Percentiles rank a stretch among this genome's conserved stretches.
phyloP scores from a whole-genome alignment of 2,329 filamentous ascomycete genomes.

The Aspergillus ochraceus region DNA sequence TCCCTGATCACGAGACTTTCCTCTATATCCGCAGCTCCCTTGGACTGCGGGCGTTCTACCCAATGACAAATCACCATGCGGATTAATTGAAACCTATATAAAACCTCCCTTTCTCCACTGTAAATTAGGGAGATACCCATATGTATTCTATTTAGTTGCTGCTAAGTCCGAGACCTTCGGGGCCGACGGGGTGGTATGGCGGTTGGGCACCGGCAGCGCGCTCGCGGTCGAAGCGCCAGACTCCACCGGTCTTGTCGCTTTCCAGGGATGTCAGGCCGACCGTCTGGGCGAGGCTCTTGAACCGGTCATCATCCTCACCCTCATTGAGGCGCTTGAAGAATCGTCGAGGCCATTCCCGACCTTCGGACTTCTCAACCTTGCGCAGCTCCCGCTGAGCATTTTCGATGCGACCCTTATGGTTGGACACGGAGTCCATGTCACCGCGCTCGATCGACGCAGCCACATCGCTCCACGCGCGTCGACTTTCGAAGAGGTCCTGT shows the following conservation, averaged over 20 bases:
- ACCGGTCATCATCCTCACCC: conserved; percentile 35
- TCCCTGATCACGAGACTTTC: not conserved
- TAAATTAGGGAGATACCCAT: not conserved
- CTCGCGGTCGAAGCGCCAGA: conserved; percentile 67
- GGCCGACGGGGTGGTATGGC: conserved; percentile 44
- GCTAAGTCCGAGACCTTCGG: conserved; percentile 40
- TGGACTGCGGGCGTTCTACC: not conserved
- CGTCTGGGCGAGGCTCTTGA: conserved; percentile 45
- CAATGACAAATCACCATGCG: not conserved
- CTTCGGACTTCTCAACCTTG: conserved; percentile 71
- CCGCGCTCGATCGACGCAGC: conserved; percentile 75
- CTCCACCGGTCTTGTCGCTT: conserved; percentile 65
- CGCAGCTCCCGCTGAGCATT: conserved; percentile 79
- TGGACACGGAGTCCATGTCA: conserved; percentile 77
- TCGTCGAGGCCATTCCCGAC: conserved; percentile 73
- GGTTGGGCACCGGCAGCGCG: conserved; percentile 48
- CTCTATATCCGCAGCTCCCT: not conserved
- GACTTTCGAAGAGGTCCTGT: conserved; percentile 84
- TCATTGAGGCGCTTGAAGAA: conserved; percentile 65
- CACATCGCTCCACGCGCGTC: conserved; percentile 85
- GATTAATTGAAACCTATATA: not conserved
- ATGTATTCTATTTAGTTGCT: conserved; percentile 3
- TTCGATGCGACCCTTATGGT: conserved; percentile 87
- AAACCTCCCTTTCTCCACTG: not conserved
- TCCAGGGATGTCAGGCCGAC: conserved; percentile 51